phyloP scores from a whole-genome alignment of 164 flowering plant species.

The Kalanchoe fedtschenkoi region DNA sequence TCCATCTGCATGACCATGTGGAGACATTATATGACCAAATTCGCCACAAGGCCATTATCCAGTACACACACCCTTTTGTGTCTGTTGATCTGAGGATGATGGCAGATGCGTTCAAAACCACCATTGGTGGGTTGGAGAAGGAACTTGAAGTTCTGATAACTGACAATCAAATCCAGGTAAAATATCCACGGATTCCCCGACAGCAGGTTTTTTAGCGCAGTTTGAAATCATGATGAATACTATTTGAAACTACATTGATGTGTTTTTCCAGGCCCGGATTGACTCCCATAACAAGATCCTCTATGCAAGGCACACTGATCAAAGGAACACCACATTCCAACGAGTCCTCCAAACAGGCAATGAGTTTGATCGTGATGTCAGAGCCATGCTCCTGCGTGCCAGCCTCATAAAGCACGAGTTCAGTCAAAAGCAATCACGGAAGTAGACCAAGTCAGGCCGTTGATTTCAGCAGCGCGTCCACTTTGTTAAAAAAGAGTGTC shows the following conservation, averaged over 20 bases:
- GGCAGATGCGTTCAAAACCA: slow-evolving; percentile 26
- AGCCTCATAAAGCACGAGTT: slow-evolving; percentile 74
- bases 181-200: too few relatives aligned
- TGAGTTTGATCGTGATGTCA: slow-evolving; percentile 84
- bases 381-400: slow-evolving; percentile 79
- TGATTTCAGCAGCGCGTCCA: too few relatives aligned
- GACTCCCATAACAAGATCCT: slow-evolving; percentile 96
- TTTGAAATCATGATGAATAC: neutral
- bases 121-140: too few relatives aligned
- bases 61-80: slow-evolving; percentile 86
- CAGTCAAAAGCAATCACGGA: slow-evolving; percentile 41
- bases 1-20: slow-evolving; percentile 87
- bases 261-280: slow-evolving; percentile 67
- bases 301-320: slow-evolving; percentile 95
- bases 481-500: too few relatives aligned
- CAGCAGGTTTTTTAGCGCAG: neutral
- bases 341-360: slow-evolving; percentile 73
- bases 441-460: too few relatives aligned
- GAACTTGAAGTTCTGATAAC: too few relatives aligned
- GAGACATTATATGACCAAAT: slow-evolving; percentile 75
- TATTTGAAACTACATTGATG: slow-evolving; percentile 10
- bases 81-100: slow-evolving; percentile 86
- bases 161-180: slow-evolving; percentile 45
- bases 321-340: slow-evolving; percentile 88
- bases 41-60: slow-evolving; percentile 89